phyloP scores from a whole-genome alignment of 495 filamentous ascomycete genomes.

The Rhypophila decipiens region DNA sequence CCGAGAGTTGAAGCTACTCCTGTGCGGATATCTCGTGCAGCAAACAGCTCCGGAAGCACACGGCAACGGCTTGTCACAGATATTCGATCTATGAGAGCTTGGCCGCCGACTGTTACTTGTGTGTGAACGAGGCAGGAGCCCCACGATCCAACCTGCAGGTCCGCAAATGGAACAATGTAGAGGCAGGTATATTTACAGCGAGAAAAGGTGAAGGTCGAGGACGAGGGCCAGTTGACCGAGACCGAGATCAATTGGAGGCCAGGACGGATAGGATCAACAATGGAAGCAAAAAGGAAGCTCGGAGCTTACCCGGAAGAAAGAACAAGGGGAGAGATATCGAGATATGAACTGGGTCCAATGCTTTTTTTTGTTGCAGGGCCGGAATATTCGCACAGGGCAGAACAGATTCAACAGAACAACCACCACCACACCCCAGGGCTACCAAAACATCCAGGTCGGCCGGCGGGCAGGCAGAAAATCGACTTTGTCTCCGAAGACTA shows the following conservation, averaged over 20 bases:
- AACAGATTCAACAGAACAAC: no score
- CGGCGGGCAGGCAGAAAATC: no score
- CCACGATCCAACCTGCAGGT: constrained; percentile 5
- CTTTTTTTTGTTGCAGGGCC: no score
- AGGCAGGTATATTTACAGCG: not conserved
- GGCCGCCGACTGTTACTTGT: not conserved
- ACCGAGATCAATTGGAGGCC: constrained; percentile 3
- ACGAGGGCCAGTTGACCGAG: not conserved
- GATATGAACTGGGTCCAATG: no score
- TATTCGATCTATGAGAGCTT: constrained; percentile 5
- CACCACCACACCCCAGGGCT: no score
- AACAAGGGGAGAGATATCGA: not conserved
- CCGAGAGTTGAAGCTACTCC: not conserved
- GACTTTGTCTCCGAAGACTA: no score
- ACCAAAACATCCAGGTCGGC: no score
- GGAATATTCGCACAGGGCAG: no score
- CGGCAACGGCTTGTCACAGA: not conserved
- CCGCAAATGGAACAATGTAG: not conserved
- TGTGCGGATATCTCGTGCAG: constrained; percentile 2
- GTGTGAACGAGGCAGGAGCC: constrained; percentile 3
- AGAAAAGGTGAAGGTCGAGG: constrained; percentile 1
- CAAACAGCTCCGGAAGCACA: constrained; percentile 1
- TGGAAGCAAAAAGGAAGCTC: constrained; percentile 3
- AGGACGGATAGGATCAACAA: no score
- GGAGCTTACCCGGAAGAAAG: not conserved